phyloP scores from a whole-genome alignment of 2,329 filamentous ascomycete genomes.

The Ramichloridium luteum region DNA sequence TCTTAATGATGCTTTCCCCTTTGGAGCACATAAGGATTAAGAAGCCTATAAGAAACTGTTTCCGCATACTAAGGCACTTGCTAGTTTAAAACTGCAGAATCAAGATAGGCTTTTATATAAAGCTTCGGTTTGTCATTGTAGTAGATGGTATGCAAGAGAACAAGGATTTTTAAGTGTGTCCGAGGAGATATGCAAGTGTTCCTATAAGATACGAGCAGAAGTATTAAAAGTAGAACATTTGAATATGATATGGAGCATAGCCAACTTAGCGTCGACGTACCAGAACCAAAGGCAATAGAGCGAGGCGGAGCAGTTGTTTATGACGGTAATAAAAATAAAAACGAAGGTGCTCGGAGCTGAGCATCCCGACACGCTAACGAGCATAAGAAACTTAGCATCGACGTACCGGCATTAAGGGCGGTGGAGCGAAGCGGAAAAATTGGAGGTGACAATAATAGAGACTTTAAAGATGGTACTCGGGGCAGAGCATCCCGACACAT shows the following conservation, averaged over 20 bases:
- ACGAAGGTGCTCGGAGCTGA: constrained; percentile 2
- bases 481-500: constrained; percentile 1
- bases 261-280: background rate
- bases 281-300: background rate
- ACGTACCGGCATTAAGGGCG: background rate
- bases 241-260: background rate
- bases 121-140: background rate
- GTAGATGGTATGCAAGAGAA: background rate
- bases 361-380: constrained; percentile 6
- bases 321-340: background rate
- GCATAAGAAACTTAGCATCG: constrained; percentile 1
- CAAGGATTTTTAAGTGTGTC: background rate
- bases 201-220: background rate
- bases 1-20: constrained; percentile 2
- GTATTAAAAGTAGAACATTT: background rate
- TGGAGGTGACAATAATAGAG: background rate
- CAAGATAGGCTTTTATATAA: background rate
- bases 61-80: background rate
- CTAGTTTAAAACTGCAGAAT: background rate
- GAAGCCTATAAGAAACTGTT: background rate
- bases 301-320: background rate
- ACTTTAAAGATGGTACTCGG: constrained; percentile 1
- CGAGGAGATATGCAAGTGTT: constrained; percentile 1
- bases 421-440: background rate
- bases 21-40: background rate